Conservation (phyloP, 768 basidiomycete species). For the Pleurotus pulmonarius region DNA sequence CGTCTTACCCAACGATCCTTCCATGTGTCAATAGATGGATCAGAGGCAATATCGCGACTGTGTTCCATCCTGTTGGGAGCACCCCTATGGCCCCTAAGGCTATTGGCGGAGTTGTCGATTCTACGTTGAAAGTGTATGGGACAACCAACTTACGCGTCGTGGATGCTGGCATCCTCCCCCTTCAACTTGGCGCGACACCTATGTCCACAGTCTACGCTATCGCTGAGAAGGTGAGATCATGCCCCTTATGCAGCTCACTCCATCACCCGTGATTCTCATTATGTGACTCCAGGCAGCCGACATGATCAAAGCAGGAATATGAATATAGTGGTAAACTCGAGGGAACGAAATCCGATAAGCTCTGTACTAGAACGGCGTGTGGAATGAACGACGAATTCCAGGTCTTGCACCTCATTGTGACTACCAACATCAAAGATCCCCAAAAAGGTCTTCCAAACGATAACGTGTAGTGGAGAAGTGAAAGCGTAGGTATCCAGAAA, state of each 20-base stretch:
- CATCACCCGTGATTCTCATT: no score
- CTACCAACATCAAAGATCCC: no score
- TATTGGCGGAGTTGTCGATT: constrained; percentile 27
- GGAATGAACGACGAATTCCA: no score
- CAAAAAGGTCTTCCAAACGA: background rate
- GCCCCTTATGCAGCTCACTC: no score
- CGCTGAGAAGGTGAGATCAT: background rate
- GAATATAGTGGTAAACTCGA: no score
- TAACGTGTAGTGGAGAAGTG: constrained; percentile 1
- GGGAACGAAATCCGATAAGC: no score
- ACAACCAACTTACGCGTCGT: constrained; percentile 28
- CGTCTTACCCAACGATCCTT: background rate
- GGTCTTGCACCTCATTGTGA: no score
- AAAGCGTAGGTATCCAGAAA: background rate
- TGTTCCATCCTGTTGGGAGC: constrained; percentile 32
- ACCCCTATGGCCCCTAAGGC: constrained; percentile 18
- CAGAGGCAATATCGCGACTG: constrained; percentile 11
- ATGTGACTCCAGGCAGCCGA: no score
- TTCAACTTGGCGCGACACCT: constrained; percentile 3
- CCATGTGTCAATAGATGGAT: constrained; percentile 10
- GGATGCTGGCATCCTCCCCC: constrained; percentile 17
- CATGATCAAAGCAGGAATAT: no score
- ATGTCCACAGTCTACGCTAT: background rate
- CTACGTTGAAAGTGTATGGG: constrained; percentile 22
- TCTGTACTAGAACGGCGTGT: no score